Evolutionary conservation across 768 basidiomycete genomes (phyloP), one percentile per base, ranked within the genome.

Genomic region (Amanita pallidorosea): DNA sequence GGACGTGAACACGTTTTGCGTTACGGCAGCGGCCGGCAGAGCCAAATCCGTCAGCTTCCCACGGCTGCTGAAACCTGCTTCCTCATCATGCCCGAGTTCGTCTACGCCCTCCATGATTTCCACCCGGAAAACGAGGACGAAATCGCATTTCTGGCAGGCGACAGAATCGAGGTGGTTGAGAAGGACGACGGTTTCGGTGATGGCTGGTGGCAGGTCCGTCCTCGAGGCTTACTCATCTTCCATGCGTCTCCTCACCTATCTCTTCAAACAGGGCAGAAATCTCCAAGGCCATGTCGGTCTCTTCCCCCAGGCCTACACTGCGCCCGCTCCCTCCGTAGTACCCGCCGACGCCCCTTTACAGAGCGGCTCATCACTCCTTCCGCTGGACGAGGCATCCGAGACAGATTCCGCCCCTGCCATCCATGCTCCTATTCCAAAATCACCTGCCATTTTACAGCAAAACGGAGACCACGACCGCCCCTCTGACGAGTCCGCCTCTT

Each of bases 101-200:
- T 93, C 47, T 92, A 88, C 59, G 91, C 87, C 1, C 70, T 90
- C 12, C 90, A 95, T 63, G 84, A 86, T 58, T 98, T 97, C 58
- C 59, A 68, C 4, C 94, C 96, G 3, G 93, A 99, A 70, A 81
- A 97, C 65, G 88, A 88, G 47, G 96, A 99, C 66, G 96, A 99
- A 67, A 77, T 98, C 35, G 59, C 80, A 1, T 96, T 98, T 63
- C 73, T 69, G 38, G 83, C 82, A 4, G 94, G 94, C 2, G 91
- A 98, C 57, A 73, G 78, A 51, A 90, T 98, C 57, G 84, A 89
- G 60, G 81, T 99, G 25, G 52, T 97, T 37, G 95, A 98, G 70
- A 89, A 81, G 68, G 96, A 98, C 61, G 96, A 98, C 56, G 67
- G 79, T 52, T 98, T 88, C 63, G 79, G 79, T 17, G 96, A 99